Evolutionary conservation across 1,139 yeast species (phyloP).

Genomic region (Scheffersomyces lignicola): DNA sequence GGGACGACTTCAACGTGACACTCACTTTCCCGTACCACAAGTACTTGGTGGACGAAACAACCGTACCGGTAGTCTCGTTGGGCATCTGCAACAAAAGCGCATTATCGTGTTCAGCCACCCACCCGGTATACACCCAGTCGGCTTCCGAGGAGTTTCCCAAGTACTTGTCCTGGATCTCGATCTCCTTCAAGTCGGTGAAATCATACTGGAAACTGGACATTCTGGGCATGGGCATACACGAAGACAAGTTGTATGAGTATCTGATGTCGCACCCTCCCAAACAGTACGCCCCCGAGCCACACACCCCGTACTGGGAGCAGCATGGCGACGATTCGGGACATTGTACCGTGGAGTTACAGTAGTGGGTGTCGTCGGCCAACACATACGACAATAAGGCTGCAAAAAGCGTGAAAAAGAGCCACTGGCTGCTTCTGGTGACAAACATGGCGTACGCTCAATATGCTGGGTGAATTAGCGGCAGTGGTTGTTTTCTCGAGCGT

Average conservation of each 20-base stretch:
- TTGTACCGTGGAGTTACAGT: constrained; percentile 47
- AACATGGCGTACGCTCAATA: neutral
- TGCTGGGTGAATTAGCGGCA: neutral
- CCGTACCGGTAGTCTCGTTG: constrained; percentile 73
- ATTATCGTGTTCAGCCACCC: constrained; percentile 53
- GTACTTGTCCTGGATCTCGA: constrained; percentile 43
- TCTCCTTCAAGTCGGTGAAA: constrained; percentile 31
- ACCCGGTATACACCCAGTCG: constrained; percentile 79
- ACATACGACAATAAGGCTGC: constrained; percentile 12
- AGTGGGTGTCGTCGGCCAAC: constrained; percentile 12
- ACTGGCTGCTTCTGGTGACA: neutral
- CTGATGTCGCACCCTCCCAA: constrained; percentile 80
- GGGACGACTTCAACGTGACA: constrained; percentile 71
- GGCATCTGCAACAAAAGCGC: constrained; percentile 78
- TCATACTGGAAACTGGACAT: constrained; percentile 33
- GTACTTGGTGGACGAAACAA: constrained; percentile 74
- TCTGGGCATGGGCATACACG: constrained; percentile 68
- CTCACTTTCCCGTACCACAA: constrained; percentile 86
- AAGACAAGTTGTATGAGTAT: constrained; percentile 56
- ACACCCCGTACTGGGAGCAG: constrained; percentile 80
- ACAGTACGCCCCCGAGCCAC: constrained; percentile 82
- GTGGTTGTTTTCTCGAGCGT: no score
- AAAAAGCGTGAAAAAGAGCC: constrained; percentile 9
- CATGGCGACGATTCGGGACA: constrained; percentile 80
- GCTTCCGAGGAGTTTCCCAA: constrained; percentile 68